Evolutionary conservation across 2,329 filamentous ascomycete species (phyloP).

Genomic region (Colletotrichum higginsianum): DNA sequence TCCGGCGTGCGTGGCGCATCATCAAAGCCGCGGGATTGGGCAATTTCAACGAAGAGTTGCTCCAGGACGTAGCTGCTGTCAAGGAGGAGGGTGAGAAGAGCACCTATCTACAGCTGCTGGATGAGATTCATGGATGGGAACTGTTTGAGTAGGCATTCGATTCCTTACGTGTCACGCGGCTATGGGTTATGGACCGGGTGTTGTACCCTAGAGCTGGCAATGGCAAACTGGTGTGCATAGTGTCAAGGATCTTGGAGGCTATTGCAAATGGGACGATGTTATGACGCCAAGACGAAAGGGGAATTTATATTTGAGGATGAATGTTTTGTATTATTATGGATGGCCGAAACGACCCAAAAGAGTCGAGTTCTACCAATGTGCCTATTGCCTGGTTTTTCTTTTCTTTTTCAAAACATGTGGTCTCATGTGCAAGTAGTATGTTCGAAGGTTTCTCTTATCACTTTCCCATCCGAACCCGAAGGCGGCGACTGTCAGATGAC

Average conservation of each 20-base stretch:
- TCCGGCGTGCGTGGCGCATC: conserved; percentile 83
- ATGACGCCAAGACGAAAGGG: conserved; percentile 8
- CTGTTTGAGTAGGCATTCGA: conserved; percentile 31
- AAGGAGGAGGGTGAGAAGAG: conserved; percentile 52
- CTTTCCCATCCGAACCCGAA: conserved; percentile 52
- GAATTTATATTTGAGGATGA: conserved; percentile 10
- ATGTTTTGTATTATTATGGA: conserved; percentile 32
- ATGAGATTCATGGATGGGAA: conserved; percentile 57
- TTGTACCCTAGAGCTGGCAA: background rate
- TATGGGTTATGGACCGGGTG: background rate
- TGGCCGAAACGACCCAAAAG: conserved; percentile 1
- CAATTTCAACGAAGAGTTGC: conserved; percentile 62
- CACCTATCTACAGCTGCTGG: conserved; percentile 55
- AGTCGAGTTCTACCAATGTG: background rate
- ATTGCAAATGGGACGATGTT: conserved; percentile 19
- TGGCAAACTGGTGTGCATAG: background rate
- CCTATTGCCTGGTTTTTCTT: background rate
- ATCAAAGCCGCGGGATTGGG: conserved; percentile 68
- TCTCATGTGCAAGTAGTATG: conserved; percentile 44
- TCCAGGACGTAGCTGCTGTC: conserved; percentile 63
- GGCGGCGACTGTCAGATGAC: conserved; percentile 49
- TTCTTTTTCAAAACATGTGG: background rate
- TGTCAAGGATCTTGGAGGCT: background rate
- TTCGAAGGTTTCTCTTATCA: conserved; percentile 61
- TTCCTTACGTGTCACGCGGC: background rate